Base-by-base conservation (phyloP, 139 green algal genomes). In the Eudorina sp. region DNA sequence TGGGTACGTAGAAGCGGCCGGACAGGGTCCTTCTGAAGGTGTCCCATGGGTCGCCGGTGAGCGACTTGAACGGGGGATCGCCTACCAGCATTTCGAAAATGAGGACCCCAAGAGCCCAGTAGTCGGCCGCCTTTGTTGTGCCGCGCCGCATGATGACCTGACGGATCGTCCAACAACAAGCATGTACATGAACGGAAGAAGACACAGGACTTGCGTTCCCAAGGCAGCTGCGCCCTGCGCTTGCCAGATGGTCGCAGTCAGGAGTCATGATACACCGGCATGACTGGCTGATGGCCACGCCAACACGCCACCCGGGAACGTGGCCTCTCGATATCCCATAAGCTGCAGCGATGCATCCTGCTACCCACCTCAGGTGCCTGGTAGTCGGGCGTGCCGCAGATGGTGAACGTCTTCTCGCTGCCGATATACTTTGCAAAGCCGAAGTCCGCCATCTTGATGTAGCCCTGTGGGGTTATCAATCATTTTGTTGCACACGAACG, bases 311-410 rank as follows among this genome's bases (percentile, higher is more conserved):
- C n/a, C n/a, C n/a, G n/a, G n/a, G n/a, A n/a, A n/a, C n/a, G n/a
- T n/a, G n/a, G n/a, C n/a, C n/a, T n/a, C n/a, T n/a, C n/a, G n/a
- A n/a, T n/a, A n/a, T n/a, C n/a, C n/a, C n/a, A n/a, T n/a, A n/a
- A n/a, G n/a, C n/a, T n/a, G n/a, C n/a, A n/a, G n/a, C n/a, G n/a
- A n/a, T n/a, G n/a, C n/a, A n/a, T n/a, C n/a, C 51, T 58, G 66
- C 31, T 27, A 25, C 83, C 1, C 40, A 89, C 85, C 82, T 91
- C 90, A 11, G 83, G 83, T 16, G 88, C 94, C 89, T 97, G 94
- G 93, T 98, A 98, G 89, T 98, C 96, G 34, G 94, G 95, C 8
- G 96, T 98, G 46, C 96, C 96, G 76, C 96, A 98, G 84, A 97
- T 96, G 40, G 96, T 98, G 91, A 94, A 98, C 18, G 95, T 96